phyloP scores from a whole-genome alignment of 805 yeast species.

The Naumovozyma baii region DNA sequence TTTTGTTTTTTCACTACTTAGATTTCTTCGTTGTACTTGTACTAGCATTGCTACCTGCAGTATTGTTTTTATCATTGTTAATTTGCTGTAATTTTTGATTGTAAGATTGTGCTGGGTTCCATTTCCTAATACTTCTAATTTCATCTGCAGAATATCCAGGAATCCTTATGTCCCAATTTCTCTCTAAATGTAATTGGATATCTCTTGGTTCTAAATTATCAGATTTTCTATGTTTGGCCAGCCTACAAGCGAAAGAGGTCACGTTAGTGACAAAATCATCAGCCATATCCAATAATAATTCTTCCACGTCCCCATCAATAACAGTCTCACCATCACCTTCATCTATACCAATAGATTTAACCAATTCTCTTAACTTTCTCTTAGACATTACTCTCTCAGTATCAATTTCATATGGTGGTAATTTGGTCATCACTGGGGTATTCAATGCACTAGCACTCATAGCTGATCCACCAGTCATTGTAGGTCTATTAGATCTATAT shows the following conservation, averaged over 20 bases:
- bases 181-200: slow-evolving; percentile 81
- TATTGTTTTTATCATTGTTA: slow-evolving; percentile 16
- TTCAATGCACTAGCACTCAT: slow-evolving; percentile 59
- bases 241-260: slow-evolving; percentile 84
- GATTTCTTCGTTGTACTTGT: not conserved
- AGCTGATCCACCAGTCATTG: slow-evolving; percentile 77
- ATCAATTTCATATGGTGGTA: slow-evolving; percentile 76
- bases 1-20: not conserved
- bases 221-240: slow-evolving; percentile 89
- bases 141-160: slow-evolving; percentile 94
- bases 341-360: slow-evolving; percentile 69
- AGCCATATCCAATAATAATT: slow-evolving; percentile 78
- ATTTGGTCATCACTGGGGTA: slow-evolving; percentile 62
- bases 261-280: slow-evolving; percentile 91
- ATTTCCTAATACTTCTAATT: slow-evolving; percentile 64
- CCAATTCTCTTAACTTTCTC: slow-evolving; percentile 80
- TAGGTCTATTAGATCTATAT: slow-evolving; percentile 65
- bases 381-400: slow-evolving; percentile 80
- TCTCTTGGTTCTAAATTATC: slow-evolving; percentile 83
- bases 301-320: slow-evolving; percentile 95
- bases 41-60: not conserved
- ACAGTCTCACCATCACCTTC: slow-evolving; percentile 86
- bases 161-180: slow-evolving; percentile 88
- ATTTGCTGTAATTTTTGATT: slow-evolving; percentile 52
- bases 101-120: slow-evolving; percentile 55